Evolutionary conservation across 2,329 filamentous ascomycete genomes (phyloP), one percentile per base, ranked within the genome.

Genomic region (Ilyonectria sp.): DNA sequence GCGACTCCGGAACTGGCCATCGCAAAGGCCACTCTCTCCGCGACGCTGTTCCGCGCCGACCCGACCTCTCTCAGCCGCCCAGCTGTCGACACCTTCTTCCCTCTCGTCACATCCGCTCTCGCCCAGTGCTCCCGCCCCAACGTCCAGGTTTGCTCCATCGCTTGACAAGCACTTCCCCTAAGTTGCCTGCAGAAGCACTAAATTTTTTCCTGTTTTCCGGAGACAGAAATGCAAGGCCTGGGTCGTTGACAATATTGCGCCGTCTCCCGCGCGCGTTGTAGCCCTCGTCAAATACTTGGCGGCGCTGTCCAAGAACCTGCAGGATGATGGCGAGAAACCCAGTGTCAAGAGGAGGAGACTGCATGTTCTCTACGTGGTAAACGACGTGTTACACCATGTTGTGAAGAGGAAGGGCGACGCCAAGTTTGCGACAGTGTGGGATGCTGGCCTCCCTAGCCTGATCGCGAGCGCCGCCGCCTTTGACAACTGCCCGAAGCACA

Each of bases 221-320:
- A 80, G 73, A 74, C 89, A 97, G 94, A 93, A 90, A 86, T 95
- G 93, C 88, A 97, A 95, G 88, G 86, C 89, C 82, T 97, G 94
- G 94, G 91, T 95, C 76, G 82, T 94, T 78, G 87, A 87, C 75
- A 89, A 94, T 83, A 85, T 95, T 78, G 86, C 89, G 74, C 86
- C 87, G 65, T 96, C 94, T 67, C 80, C 87, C 63, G 84, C 87
- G 72, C 91, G 94, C 74, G 87, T 90, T 71, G 83, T 85, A 65
- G 88, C 91, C 47, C 83, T 97, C 72, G 92, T 89, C 73, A 95
- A 94, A 81, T 97, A 94, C 81, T 83, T 97, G 69, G 86, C 87
- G 68, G 89, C 91, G 54, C 82, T 95, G 66, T 87, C 92, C 71
- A 89, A 86, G 73, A 79, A 74, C 50, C 71, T 79, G 54, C 76